phyloP scores from a whole-genome alignment of 495 filamentous ascomycete species.

The Aspergillus haitiensis region DNA sequence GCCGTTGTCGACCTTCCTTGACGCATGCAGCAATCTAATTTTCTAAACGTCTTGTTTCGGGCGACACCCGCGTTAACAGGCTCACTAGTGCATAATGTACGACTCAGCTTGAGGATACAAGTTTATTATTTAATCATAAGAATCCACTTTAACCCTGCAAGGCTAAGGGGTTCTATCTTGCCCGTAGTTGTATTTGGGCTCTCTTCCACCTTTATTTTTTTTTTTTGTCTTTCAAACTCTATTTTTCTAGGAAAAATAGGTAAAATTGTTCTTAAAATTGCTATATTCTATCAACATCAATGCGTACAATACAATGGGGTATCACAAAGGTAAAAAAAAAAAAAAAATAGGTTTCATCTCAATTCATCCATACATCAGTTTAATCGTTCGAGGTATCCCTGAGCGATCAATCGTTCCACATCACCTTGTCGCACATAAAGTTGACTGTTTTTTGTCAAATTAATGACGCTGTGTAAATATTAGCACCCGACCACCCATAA shows the following conservation, averaged over 20 bases:
- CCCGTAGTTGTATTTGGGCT: too few species aligned
- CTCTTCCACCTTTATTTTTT: background rate
- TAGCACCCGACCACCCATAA: constrained; percentile 7
- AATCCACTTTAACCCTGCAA: background rate
- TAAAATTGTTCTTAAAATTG: background rate
- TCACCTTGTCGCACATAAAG: constrained; percentile 96
- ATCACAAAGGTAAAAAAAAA: constrained; percentile 24
- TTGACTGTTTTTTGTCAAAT: constrained; percentile 95
- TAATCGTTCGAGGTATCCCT: constrained; percentile 94
- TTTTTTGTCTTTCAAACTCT: background rate
- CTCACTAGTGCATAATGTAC: background rate
- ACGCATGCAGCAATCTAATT: background rate
- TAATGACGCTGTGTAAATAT: constrained; percentile 69
- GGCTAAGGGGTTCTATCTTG: too few species aligned
- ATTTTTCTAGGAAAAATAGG: too few species aligned
- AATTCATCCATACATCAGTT: constrained; percentile 53
- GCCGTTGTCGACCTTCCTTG: background rate
- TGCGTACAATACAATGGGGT: constrained; percentile 18
- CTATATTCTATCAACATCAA: constrained; percentile 6
- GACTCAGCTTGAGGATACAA: background rate
- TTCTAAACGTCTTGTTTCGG: background rate
- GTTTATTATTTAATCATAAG: constrained; percentile 12
- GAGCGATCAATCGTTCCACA: constrained; percentile 90
- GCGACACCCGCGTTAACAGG: background rate
- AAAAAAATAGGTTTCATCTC: constrained; percentile 19